Conservation (phyloP, 2,329 filamentous ascomycete species). For the Aspergillus flavus region DNA sequence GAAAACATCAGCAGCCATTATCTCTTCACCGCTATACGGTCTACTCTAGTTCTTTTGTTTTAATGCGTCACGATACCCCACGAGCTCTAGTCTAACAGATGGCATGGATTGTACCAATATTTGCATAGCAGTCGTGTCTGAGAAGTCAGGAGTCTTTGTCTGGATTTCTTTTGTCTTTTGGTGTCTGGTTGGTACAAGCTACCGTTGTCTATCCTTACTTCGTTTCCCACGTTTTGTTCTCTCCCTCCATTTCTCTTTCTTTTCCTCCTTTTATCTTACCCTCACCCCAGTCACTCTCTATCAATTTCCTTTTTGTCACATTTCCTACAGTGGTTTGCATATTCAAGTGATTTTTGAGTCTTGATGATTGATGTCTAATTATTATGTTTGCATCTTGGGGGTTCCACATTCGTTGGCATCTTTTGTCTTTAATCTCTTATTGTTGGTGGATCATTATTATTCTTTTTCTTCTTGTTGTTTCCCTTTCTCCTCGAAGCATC, state of each 20-base stretch:
- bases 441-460: not conserved
- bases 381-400: not conserved
- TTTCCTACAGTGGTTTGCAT: not conserved
- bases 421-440: not conserved
- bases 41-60: conserved; percentile 8
- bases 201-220: conserved; percentile 13
- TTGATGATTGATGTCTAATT: conserved; percentile 1
- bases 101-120: conserved; percentile 4
- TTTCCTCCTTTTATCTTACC: not conserved
- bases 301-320: not conserved
- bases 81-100: conserved; percentile 16
- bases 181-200: conserved; percentile 19
- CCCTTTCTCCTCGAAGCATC: not conserved
- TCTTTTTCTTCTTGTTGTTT: not conserved
- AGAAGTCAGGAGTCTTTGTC: conserved; percentile 2
- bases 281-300: not conserved
- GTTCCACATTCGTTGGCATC: not conserved
- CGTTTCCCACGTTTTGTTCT: conserved; percentile 7
- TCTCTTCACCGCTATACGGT: not conserved
- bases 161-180: conserved; percentile 7
- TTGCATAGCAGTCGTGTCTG: conserved; percentile 6
- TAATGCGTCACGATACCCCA: conserved; percentile 23
- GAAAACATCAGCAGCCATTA: not conserved
- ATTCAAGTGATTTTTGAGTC: not conserved
- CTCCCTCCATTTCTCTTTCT: not conserved